Base-by-base conservation (phyloP, 78 protist genomes). In the Bigelowiella natans region DNA sequence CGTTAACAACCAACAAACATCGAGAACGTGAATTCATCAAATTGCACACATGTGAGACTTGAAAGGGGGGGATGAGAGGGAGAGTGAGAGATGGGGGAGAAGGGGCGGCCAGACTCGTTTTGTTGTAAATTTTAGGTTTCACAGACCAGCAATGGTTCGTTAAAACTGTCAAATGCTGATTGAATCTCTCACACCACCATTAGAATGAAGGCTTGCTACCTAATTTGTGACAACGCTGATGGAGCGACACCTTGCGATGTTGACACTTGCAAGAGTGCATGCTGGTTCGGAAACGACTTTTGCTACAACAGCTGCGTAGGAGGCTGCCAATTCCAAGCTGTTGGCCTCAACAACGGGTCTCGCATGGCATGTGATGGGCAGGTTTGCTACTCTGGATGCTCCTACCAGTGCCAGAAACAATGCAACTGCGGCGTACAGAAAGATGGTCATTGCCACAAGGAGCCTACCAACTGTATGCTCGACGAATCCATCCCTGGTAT, bases 251-350 rank as follows among this genome's bases (percentile, higher is more conserved):
- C 73, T 51, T 51, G 73, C 73, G 73, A 51, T 18, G 73, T 51
- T 18, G 18, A 51, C 73, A 51, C 73, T 18, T 51, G 88, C 88
- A 84, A 84, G 88, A 34, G 39, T n/a, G 88, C 88, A 34, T 84
- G 88, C 88, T 84, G 88, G 88, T 86, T 86, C 1, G 88, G 51
- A 0, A 37, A 86, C 38, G 40, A 86, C 88, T 86, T 36, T 30
- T 86, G 38, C 88, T 86, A 37, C 88, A 86, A 86, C 38, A 31
- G 34, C 39, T 84, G 88, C 88, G 34, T 84, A 3, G 88, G 88
- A 28, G 88, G 88, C 29, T 84, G 88, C 88, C 73, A 51, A 18
- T 51, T 26, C 73, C 73, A 51, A 18, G 73, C 73, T 51, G 73
- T 51, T 7, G 73, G 73, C 7, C 73, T 51, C 73, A 51, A 51